These are phyloP conservation scores for Candida insectalens DNA, from an alignment of 805 yeast genomes.

Conservation along the genomic window DNA sequence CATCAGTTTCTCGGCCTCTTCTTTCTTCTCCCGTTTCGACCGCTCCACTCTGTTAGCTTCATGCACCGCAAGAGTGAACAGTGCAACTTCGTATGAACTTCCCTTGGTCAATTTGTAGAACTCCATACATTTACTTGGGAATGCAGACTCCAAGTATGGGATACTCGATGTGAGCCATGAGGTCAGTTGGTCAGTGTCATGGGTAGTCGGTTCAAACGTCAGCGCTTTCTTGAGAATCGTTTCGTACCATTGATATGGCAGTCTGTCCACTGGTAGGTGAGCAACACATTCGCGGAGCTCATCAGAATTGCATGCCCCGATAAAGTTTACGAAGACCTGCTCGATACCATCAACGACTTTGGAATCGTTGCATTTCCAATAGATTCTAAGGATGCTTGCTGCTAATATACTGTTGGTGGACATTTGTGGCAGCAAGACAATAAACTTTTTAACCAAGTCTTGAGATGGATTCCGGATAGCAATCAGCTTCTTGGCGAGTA, in stretches of 20 bases:
- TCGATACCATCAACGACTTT: too few relatives aligned
- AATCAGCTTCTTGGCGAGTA: too few relatives aligned
- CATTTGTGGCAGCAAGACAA: too few relatives aligned
- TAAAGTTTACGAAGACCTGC: too few relatives aligned
- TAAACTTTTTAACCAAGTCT: too few relatives aligned
- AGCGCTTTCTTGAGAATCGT: too few relatives aligned
- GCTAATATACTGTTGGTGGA: too few relatives aligned
- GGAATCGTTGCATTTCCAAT: too few relatives aligned
- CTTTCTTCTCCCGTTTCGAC: background rate
- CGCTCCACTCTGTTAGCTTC: background rate
- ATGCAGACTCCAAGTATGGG: background rate
- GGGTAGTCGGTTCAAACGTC: too few relatives aligned
- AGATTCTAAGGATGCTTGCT: too few relatives aligned
- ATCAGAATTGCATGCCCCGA: too few relatives aligned
- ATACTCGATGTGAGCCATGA: background rate
- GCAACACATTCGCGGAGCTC: background rate
- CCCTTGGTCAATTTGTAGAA: background rate
- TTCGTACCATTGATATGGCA: slow-evolving; percentile 1
- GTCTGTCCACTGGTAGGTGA: background rate
- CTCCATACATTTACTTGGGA: background rate
- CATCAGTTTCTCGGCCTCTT: background rate
- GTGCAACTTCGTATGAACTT: background rate
- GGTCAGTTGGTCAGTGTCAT: background rate
- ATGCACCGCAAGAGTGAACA: background rate
- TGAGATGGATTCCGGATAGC: too few relatives aligned